A percentile compares a stretch with the other conserved stretches of the same genome.
Conservation (phyloP, 2,329 filamentous ascomycete genomes). For the Aureobasidium pullulans region DNA sequence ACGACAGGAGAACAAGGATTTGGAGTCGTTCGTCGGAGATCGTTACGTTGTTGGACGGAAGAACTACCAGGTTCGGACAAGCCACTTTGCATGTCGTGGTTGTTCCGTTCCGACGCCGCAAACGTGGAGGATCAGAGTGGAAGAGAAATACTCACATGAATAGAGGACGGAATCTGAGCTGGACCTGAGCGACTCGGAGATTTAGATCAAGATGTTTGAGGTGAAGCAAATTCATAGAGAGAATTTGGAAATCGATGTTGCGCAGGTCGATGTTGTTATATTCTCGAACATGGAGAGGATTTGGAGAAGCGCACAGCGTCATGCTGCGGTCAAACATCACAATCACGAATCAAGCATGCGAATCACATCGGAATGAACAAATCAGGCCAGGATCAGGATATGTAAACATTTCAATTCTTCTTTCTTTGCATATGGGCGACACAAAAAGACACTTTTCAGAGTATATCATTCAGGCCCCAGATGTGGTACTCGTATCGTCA, state of each 20-base stretch:
- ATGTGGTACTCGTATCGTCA: not conserved
- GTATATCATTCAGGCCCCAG: not conserved
- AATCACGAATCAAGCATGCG: not conserved
- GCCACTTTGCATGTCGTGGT: not conserved
- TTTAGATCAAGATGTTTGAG: not conserved
- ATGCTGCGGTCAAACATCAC: not conserved
- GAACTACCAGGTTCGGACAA: not conserved
- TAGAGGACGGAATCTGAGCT: not conserved
- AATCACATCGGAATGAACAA: too few relatives aligned
- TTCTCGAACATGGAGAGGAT: not conserved
- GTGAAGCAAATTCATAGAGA: not conserved
- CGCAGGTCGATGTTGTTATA: not conserved
- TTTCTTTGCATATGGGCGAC: not conserved
- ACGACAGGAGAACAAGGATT: not conserved
- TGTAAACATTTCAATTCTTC: not conserved
- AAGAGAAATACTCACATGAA: not conserved
- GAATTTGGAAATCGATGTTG: not conserved
- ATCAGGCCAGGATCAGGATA: not conserved
- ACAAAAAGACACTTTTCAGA: not conserved
- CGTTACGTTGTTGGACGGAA: not conserved
- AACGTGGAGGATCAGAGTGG: not conserved
- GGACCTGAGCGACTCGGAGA: not conserved
- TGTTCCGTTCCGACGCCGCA: conserved; percentile 1
- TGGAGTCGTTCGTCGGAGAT: not conserved
- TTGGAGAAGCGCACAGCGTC: not conserved